Conservation (phyloP, 1,284 basidiomycete genomes). For the Leccinum angustisporum region DNA sequence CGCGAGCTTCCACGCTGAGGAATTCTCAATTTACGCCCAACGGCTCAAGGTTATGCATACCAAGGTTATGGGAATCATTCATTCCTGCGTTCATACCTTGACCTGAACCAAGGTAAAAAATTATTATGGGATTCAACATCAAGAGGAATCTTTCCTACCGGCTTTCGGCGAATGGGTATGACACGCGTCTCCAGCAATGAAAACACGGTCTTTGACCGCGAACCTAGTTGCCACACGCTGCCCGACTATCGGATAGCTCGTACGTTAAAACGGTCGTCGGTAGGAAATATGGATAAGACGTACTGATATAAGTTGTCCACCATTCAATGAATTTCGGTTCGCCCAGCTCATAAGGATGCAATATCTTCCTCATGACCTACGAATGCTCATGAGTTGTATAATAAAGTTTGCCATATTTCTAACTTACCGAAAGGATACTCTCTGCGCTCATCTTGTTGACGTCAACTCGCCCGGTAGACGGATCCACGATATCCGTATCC, state of each 20-base stretch:
- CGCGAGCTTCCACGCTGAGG: not conserved
- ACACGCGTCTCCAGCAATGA: slow-evolving; percentile 1
- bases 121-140: not conserved
- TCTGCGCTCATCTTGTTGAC: slow-evolving; percentile 58
- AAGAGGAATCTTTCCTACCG: not conserved
- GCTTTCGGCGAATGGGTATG: slow-evolving; percentile 2
- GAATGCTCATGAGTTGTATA: not conserved
- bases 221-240: not conserved
- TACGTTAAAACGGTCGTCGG: not conserved
- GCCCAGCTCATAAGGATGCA: slow-evolving; percentile 30
- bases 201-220: not conserved
- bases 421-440: slow-evolving; percentile 47
- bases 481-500: slow-evolving; percentile 47
- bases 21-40: not conserved
- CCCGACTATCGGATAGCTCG: not conserved
- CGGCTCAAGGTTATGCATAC: not conserved
- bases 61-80: slow-evolving; percentile 77
- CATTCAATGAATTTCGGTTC: not conserved
- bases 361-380: slow-evolving; percentile 59
- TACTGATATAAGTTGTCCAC: slow-evolving; percentile 1
- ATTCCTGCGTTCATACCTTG: slow-evolving; percentile 68
- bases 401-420: not conserved
- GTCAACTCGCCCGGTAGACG: slow-evolving; percentile 13
- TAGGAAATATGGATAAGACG: not conserved
- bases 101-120: slow-evolving; percentile 28